Evolutionary conservation across 805 yeast genomes (phyloP), one percentile per base, ranked within the genome.

Genomic region (Trichomonascus vanleenenianus): DNA sequence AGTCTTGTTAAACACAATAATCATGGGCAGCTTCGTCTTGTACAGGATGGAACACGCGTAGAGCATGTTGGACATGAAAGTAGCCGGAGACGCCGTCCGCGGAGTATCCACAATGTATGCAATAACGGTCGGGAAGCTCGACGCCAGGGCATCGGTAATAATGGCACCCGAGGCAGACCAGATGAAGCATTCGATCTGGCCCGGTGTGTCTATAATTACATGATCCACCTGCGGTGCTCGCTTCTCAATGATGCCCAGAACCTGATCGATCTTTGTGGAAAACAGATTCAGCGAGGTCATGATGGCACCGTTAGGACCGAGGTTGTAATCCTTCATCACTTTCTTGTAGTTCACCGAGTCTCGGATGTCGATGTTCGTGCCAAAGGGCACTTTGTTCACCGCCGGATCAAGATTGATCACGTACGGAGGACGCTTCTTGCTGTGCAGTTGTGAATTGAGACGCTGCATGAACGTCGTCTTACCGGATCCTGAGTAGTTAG

Each of bases 131-230:
- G 99, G 99, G 62, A 87, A 86, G 3, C 94, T 79, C 0, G 95
- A 83, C 1, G 97, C 98, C 67, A 93, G 85, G 0, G 97, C 88
- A 61, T 93, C 98, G 0, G 97, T 91, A 48, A 93, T 84, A 51
- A 93, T 93, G 18, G 96, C 77, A 10, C 99, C 99, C 18, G 96
- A 85, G 0, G 98, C 98, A 39, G 94, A 82, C 98, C 99, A 93
- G 37, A 93, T 88, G 63, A 93, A 93, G 68, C 97, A 89, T 65
- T 93, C 99, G 51, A 93, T 93, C 66, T 93, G 99, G 10, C 99
- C 99, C 0, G 99, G 99, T 1, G 99, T 93, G 66, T 93, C 99
- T 42, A 91, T 78, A 32, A 93, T 81, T 52, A 89, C 85, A 62
- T 88, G 83, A 16, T 78, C 64, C 53, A 72, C 72, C 12, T 45